Evolutionary conservation across 768 basidiomycete species (phyloP).

Genomic region (Russula abietina): DNA sequence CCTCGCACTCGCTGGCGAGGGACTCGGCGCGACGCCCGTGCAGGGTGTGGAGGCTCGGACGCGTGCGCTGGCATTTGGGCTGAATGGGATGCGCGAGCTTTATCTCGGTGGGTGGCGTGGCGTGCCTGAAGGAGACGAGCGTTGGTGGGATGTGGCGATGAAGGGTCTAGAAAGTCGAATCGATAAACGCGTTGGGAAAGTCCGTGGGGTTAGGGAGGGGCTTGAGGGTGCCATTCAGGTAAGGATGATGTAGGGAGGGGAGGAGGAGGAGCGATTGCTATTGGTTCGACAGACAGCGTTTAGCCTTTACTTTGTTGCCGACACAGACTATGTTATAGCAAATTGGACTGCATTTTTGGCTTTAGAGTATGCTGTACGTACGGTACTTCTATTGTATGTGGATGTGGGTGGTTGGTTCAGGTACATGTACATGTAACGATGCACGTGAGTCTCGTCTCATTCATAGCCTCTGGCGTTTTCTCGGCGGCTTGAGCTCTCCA

Average conservation of each 20-base stretch:
- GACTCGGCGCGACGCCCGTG: constrained; percentile 38
- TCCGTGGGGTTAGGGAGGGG: constrained; percentile 31
- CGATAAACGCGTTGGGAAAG: constrained; percentile 25
- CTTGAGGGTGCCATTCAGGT: constrained; percentile 29
- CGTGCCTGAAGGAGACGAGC: constrained; percentile 43
- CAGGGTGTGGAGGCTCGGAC: constrained; percentile 14
- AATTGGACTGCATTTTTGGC: background rate
- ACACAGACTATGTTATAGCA: background rate
- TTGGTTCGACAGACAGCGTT: background rate
- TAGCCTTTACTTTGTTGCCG: background rate
- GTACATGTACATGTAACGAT: no score
- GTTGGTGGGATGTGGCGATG: constrained; percentile 68
- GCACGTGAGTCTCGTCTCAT: background rate
- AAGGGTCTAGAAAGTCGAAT: constrained; percentile 34
- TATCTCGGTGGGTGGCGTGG: constrained; percentile 57
- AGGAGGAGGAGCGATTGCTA: no score
- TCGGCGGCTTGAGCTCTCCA: background rate
- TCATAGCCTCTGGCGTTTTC: constrained; percentile 4
- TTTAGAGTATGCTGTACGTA: background rate
- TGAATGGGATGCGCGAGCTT: constrained; percentile 41
- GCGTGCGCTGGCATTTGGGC: constrained; percentile 32
- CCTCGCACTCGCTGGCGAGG: constrained; percentile 54
- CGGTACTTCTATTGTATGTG: background rate
- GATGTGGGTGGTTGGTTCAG: background rate
- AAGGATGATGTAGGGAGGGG: background rate